These are phyloP conservation scores for Zymoseptoria pseudotritici DNA, from an alignment of 2,329 filamentous ascomycete genomes.

Conservation along the genomic window DNA sequence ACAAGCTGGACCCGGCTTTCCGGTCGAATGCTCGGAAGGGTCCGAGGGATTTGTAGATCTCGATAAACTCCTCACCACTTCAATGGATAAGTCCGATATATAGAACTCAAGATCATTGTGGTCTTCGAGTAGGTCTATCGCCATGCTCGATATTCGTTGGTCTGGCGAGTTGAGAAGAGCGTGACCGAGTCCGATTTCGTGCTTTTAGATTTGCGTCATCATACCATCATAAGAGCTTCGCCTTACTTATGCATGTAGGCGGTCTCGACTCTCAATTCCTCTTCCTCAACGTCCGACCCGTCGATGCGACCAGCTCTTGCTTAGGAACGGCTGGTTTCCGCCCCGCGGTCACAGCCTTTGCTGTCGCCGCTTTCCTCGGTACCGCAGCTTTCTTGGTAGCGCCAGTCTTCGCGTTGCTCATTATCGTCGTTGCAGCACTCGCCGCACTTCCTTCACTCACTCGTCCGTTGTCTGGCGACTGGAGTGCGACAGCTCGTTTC, in stretches of 20 bases:
- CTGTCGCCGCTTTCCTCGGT: constrained; percentile 24
- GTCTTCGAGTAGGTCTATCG: no score
- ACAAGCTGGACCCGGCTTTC: neutral
- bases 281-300: constrained; percentile 27
- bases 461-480: constrained; percentile 14
- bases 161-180: neutral
- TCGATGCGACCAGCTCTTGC: constrained; percentile 18
- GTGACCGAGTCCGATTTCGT: neutral
- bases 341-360: constrained; percentile 37
- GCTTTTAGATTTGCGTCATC: neutral
- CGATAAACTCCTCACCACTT: neutral
- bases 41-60: neutral
- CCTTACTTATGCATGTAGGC: neutral
- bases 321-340: constrained; percentile 30
- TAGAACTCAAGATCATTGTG: neutral
- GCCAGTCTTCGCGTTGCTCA: constrained; percentile 44
- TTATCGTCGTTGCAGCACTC: constrained; percentile 55
- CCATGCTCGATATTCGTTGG: no score
- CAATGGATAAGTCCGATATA: neutral
- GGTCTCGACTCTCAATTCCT: constrained; percentile 15
- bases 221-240: constrained; percentile 1
- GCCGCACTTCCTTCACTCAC: constrained; percentile 53
- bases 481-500: constrained; percentile 33
- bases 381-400: constrained; percentile 13
- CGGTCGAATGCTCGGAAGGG: neutral